Conservation (phyloP, 2,329 filamentous ascomycete species). For the Nothophaeocryptopus gaeumannii region DNA sequence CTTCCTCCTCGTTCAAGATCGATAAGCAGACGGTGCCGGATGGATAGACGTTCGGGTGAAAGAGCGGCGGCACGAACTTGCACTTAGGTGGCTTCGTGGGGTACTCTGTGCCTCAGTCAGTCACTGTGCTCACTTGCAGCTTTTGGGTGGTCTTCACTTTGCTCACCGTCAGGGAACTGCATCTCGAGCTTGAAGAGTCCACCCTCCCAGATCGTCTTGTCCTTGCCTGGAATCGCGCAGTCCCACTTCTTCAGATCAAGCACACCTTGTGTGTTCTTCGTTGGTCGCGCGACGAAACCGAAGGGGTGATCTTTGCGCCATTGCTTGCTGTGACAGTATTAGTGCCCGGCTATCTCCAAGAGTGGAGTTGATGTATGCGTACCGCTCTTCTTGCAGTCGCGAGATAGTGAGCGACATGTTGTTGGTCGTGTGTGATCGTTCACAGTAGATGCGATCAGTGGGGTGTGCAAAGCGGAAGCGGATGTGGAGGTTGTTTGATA, state of each 20-base stretch:
- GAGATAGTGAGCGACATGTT: slow-evolving; percentile 85
- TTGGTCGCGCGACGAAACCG: slow-evolving; percentile 90
- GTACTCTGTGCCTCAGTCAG: slow-evolving; percentile 64
- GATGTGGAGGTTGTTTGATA: neutral
- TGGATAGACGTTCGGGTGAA: slow-evolving; percentile 98
- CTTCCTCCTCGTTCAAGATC: slow-evolving; percentile 97
- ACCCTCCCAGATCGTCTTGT: slow-evolving; percentile 97
- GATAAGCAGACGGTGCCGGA: slow-evolving; percentile 96
- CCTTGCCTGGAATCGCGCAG: slow-evolving; percentile 91
- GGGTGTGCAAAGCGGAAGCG: neutral
- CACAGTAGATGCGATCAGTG: slow-evolving; percentile 11
- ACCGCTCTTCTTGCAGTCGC: slow-evolving; percentile 84
- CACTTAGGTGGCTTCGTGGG: slow-evolving; percentile 98
- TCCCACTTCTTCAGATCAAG: slow-evolving; percentile 96
- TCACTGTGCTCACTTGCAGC: neutral
- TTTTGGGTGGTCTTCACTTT: neutral
- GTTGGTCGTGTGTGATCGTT: slow-evolving; percentile 2
- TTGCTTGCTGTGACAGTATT: slow-evolving; percentile 66
- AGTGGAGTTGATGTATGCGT: slow-evolving; percentile 34
- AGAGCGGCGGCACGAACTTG: slow-evolving; percentile 93
- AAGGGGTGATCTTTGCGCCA: slow-evolving; percentile 97
- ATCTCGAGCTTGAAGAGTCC: slow-evolving; percentile 93
- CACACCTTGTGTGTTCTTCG: slow-evolving; percentile 72
- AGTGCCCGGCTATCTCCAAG: slow-evolving; percentile 7
- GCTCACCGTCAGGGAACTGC: slow-evolving; percentile 80